A percentile compares a stretch with the other conserved stretches of the same genome.
phyloP scores from a whole-genome alignment of 306 rosid species.

The Pterocarpus santalinus region DNA sequence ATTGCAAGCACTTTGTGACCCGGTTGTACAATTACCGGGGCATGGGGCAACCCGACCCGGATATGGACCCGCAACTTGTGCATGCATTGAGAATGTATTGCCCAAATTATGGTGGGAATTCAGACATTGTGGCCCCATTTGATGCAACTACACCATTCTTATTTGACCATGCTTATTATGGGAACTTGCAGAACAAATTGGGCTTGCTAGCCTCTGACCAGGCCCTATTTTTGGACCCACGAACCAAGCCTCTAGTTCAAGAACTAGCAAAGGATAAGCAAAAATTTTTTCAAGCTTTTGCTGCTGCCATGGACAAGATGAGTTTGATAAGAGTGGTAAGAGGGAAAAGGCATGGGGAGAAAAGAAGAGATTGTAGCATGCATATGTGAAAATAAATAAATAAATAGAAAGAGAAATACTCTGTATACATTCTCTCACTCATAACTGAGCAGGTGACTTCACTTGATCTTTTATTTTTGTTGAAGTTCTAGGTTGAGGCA shows the following conservation, averaged over 20 bases:
- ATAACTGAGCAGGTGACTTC: constrained; percentile 32
- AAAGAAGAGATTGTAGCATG: constrained; percentile 64
- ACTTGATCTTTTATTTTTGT: neutral
- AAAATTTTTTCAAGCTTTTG: constrained; percentile 79
- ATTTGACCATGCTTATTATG: constrained; percentile 87
- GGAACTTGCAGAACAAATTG: constrained; percentile 68
- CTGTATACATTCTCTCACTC: constrained; percentile 34
- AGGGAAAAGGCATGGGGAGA: constrained; percentile 80
- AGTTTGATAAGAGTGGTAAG: constrained; percentile 72
- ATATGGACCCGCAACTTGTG: constrained; percentile 64
- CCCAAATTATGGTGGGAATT: constrained; percentile 77
- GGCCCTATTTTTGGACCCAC: constrained; percentile 68
- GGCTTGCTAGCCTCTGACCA: constrained; percentile 87
- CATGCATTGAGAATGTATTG: constrained; percentile 78
- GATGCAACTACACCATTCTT: constrained; percentile 84
- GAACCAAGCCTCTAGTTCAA: constrained; percentile 68
- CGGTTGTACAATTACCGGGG: constrained; percentile 69
- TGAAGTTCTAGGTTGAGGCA: constrained; percentile 12
- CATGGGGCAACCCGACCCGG: constrained; percentile 69
- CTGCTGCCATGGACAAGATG: constrained; percentile 81
- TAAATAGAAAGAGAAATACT: no score
- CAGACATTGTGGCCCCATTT: constrained; percentile 76
- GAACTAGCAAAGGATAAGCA: constrained; percentile 71
- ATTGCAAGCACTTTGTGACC: constrained; percentile 71
- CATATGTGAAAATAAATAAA: constrained; percentile 39